Evolutionary conservation across 192 early-diverging fungal genomes (phyloP), one percentile per base, ranked within the genome.

Genomic region (Backusella sp.): DNA sequence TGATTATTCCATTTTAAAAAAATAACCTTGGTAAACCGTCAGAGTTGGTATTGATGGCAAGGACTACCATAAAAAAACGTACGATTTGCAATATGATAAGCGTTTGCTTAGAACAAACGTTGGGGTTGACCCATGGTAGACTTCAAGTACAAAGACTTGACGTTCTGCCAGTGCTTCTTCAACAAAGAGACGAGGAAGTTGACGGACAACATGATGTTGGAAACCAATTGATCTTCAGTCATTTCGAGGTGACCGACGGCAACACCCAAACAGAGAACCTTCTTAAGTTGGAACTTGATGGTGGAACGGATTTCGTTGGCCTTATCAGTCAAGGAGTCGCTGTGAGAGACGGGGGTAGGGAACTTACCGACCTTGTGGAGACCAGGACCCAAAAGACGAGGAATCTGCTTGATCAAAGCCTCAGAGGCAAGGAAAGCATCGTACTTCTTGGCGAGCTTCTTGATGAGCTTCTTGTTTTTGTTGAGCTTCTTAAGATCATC

Each of bases 381-480:
- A 92, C 97, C 97, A 78, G 97, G 96, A 79, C 97, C 97, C 77
- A 98, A 87, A 69, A 98, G 93, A 96, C 97, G 95, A 73, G 97
- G 97, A 78, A 98, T 98, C 90, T 98, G 97, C 94, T 98, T 98
- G 89, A 98, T 98, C 75, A 98, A 88, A 70, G 94, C 92, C 84
- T 98, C 97, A 72, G 96, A 97, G 30, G 97, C 97, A 37, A 98
- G 84, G 92, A 98, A 98, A 79, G 96, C 96, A 89, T 98, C 96
- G 88, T 96, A 96, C 86, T 95, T 96, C 92, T 95, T 96, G 84
- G 97, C 97, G 76, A 98, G 92, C 92, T 97, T 98, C 94, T 98
- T 98, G 88, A 98, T 96, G 75, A 94, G 89, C 94, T 98, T 97
- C 94, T 98, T 98, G 93, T 98, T 98, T 94, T 98, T 98, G 93